Evolutionary conservation across 1,139 yeast genomes (phyloP).

Genomic region (Yamadazyma membranifaciens): DNA sequence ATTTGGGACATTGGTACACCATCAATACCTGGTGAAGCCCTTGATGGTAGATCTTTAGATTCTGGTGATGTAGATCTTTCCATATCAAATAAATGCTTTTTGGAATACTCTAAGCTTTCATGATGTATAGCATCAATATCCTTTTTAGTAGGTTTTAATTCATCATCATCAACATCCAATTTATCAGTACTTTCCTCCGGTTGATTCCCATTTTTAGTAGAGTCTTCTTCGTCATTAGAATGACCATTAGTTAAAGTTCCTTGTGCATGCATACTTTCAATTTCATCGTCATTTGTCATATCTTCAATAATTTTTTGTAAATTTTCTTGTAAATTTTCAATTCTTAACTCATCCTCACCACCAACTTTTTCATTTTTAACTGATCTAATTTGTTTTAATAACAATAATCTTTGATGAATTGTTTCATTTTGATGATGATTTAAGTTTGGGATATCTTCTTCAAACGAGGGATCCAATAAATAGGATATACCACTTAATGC

Average conservation of each 20-base stretch:
- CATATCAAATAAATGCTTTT: conserved; percentile 13
- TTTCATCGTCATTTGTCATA: conserved; percentile 20
- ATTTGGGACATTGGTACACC: conserved; percentile 44
- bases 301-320: conserved; percentile 41
- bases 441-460: conserved; percentile 44
- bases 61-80: conserved; percentile 16
- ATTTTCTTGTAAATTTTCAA: conserved; percentile 36
- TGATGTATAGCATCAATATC: conserved; percentile 7
- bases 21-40: conserved; percentile 43
- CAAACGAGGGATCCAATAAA: conserved; percentile 68
- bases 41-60: conserved; percentile 22
- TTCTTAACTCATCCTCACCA: conserved; percentile 24
- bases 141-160: conserved; percentile 1
- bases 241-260: background rate
- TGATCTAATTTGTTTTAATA: conserved; percentile 33
- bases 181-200: conserved; percentile 3
- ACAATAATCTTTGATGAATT: conserved; percentile 32
- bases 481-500: conserved; percentile 73
- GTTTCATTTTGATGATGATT: conserved; percentile 32
- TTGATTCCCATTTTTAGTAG: background rate
- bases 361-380: conserved; percentile 23
- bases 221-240: conserved; percentile 14
- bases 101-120: conserved; percentile 10
- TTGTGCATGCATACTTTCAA: conserved; percentile 6
- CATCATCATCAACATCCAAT: conserved; percentile 7